A percentile compares a stretch with the other conserved stretches of the same genome.
Conservation (phyloP, 164 flowering plant species). For the Sextonia rubra region DNA sequence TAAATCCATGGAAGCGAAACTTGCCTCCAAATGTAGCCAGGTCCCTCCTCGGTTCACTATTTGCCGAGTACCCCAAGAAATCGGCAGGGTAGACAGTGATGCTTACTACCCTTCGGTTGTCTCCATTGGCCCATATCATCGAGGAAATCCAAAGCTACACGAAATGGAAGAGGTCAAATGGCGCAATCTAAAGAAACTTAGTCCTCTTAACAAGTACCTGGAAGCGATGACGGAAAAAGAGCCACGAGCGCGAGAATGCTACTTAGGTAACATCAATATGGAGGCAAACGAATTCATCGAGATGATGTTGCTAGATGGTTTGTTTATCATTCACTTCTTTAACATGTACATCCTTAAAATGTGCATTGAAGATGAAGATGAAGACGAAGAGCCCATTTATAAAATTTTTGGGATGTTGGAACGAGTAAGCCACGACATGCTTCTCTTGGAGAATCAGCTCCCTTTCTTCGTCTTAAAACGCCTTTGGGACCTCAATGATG, state of each 20-base stretch:
- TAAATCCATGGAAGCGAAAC: neutral
- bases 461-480: neutral
- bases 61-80: neutral
- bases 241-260: neutral
- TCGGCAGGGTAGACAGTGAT: neutral
- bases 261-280: neutral
- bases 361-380: neutral
- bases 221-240: neutral
- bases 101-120: neutral
- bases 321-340: too few species aligned
- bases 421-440: neutral
- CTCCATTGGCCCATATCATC: constrained; percentile 3
- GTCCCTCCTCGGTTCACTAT: neutral
- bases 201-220: too few species aligned
- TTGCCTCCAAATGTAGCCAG: neutral
- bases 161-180: neutral
- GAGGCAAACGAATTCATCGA: neutral
- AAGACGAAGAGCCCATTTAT: too few species aligned
- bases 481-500: neutral
- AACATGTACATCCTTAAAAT: neutral
- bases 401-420: neutral
- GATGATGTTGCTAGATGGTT: too few species aligned
- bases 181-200: neutral
- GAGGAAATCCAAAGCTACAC: neutral
- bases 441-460: constrained; percentile 3